Conservation (phyloP, 371 early-diverging fungal species). For the Mucor indicus region DNA sequence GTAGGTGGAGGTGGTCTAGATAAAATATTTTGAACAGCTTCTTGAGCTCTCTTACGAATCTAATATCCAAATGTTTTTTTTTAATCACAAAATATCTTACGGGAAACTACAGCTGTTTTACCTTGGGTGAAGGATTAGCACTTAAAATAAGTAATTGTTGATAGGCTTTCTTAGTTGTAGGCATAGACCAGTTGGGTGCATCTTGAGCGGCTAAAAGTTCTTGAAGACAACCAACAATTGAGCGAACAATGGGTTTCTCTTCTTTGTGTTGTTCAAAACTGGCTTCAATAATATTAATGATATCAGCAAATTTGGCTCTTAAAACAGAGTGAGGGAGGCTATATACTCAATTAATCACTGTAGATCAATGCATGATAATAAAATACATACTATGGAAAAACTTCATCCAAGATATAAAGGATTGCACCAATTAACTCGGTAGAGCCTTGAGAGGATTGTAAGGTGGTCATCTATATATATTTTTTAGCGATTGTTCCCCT, state of each 20-base stretch:
- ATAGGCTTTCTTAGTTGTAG: constrained; percentile 63
- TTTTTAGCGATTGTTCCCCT: background rate
- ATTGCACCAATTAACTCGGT: constrained; percentile 63
- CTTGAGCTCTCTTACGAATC: constrained; percentile 81
- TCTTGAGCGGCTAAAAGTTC: constrained; percentile 80
- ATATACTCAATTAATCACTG: background rate
- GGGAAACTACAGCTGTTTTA: constrained; percentile 18
- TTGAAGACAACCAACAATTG: constrained; percentile 81
- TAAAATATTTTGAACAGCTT: constrained; percentile 71
- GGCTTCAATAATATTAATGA: constrained; percentile 55
- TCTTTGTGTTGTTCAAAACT: constrained; percentile 59
- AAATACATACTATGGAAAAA: constrained; percentile 69
- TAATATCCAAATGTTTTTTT: background rate
- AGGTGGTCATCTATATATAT: constrained; percentile 67
- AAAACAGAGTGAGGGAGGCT: constrained; percentile 63
- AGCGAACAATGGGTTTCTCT: constrained; percentile 74
- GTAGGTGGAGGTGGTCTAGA: constrained; percentile 74
- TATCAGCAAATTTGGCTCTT: constrained; percentile 61
- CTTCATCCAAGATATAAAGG: constrained; percentile 76
- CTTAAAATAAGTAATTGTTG: constrained; percentile 73
- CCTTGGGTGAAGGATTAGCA: constrained; percentile 86
- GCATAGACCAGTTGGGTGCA: constrained; percentile 68
- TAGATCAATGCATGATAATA: constrained; percentile 18
- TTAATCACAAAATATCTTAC: background rate
- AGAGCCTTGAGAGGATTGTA: constrained; percentile 42